Evolutionary conservation across 345 rosid genomes (phyloP), one percentile per base, ranked within the genome.

Genomic region (Arabis hirsuta): DNA sequence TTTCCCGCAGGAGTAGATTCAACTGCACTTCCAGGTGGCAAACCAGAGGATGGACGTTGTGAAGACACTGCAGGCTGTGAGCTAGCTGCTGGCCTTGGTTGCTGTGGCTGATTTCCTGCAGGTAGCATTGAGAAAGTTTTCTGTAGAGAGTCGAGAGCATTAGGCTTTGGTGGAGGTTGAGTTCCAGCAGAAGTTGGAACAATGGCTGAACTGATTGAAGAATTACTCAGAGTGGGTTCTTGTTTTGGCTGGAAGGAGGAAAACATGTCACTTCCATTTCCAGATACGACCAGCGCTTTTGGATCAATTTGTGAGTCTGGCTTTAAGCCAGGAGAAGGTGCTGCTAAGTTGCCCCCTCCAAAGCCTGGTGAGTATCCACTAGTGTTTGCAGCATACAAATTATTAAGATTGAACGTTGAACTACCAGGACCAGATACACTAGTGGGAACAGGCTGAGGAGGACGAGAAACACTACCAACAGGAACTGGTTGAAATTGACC

Each of bases 81-180:
- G 64, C 61, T 79, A 56, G 78, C 77, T 52, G 86, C 76, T 65
- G 87, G 73, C 46, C 83, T 82, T 54, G 84, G 73, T 36, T 60
- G 82, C 54, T 81, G 88, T 72, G 69, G 76, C 80, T 80, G 96
- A 66, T 82, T 80, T 36, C 91, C 87, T 13, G 83, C 10, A 82
- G 91, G 81, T 70, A 73, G 93, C 87, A 79, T 72, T 38, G 92
- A 73, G 76, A 81, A 88, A 55, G 84, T 65, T 83, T 75, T 84
- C 79, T 90, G 91, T 73, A 91, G 73, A n/a, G 96, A 84, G 73
- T 88, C 91, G 22, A 83, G 84, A 51, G 91, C 74, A 67, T 73
- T 88, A 72, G 90, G 76, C 77, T 82, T 89, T 54, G 67, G 80
- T 12, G 87, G 59, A 73, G 86, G 81, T 58, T 88, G 96, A 22